These are phyloP conservation scores for Monosporascus sp. DNA, from an alignment of 2,329 filamentous ascomycete species.

Conservation along the genomic window DNA sequence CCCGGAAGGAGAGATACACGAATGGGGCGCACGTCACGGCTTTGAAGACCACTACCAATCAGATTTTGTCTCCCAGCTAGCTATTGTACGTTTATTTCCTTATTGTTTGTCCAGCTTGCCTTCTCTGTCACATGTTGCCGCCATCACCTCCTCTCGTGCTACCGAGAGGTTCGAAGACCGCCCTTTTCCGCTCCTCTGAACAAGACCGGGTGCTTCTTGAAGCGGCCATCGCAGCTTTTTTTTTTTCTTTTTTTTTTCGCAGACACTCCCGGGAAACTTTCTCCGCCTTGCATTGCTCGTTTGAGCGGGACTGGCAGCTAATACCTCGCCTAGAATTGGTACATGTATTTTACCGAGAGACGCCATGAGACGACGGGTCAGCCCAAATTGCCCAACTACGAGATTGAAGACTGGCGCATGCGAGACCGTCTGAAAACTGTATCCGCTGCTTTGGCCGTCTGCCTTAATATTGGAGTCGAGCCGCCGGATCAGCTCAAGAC, in stretches of 20 bases:
- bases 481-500: slow-evolving; percentile 97
- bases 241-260: too few relatives aligned
- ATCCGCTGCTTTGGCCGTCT: slow-evolving; percentile 88
- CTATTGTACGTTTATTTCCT: slow-evolving; percentile 56
- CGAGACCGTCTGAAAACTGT: slow-evolving; percentile 94
- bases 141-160: not conserved
- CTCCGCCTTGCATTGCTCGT: not conserved
- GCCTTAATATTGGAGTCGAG: slow-evolving; percentile 95
- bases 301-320: slow-evolving; percentile 3
- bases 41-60: slow-evolving; percentile 92
- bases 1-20: slow-evolving; percentile 41
- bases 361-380: slow-evolving; percentile 92
- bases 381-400: slow-evolving; percentile 61
- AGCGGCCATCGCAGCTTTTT: too few relatives aligned
- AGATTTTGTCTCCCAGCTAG: slow-evolving; percentile 79
- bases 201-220: too few relatives aligned
- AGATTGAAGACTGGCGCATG: slow-evolving; percentile 94
- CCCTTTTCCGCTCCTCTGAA: too few relatives aligned
- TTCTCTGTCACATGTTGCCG: slow-evolving; percentile 4
- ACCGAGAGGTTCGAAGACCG: not conserved
- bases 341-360: slow-evolving; percentile 99
- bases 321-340: slow-evolving; percentile 69
- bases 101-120: not conserved
- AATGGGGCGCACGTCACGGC: slow-evolving; percentile 68
- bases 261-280: too few relatives aligned